phyloP scores from a whole-genome alignment of 2,329 filamentous ascomycete genomes.

The Zasmidium citrigriseum region DNA sequence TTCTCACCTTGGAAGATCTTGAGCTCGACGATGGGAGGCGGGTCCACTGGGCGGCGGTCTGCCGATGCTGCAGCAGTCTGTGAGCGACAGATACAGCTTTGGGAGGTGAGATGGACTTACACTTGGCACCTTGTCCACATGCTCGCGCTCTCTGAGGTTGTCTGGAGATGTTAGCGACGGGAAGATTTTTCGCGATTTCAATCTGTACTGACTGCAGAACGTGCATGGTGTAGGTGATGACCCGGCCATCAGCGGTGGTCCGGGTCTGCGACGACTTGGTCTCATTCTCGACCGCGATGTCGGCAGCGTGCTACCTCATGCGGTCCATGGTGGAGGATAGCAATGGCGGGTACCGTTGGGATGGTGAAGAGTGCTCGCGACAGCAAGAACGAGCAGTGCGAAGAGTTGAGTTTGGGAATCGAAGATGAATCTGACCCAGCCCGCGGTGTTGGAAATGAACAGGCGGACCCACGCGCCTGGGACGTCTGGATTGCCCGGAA shows the following conservation, averaged over 20 bases:
- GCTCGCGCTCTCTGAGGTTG: constrained; percentile 92
- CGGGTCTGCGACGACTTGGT: constrained; percentile 55
- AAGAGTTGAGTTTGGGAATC: constrained; percentile 7
- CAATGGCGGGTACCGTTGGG: not conserved
- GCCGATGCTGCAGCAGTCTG: constrained; percentile 62
- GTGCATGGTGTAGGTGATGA: constrained; percentile 76
- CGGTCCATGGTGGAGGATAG: constrained; percentile 26
- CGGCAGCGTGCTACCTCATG: constrained; percentile 5
- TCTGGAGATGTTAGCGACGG: no score
- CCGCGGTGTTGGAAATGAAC: constrained; percentile 16
- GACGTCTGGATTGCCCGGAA: not conserved
- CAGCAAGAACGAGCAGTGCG: no score
- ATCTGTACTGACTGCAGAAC: no score
- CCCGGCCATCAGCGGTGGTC: constrained; percentile 72
- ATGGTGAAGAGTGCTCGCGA: constrained; percentile 1
- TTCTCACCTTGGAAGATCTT: constrained; percentile 73
- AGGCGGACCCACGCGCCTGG: constrained; percentile 10
- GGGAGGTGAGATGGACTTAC: constrained; percentile 60
- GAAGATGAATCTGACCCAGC: constrained; percentile 7
- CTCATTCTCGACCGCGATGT: constrained; percentile 59
- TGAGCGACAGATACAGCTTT: constrained; percentile 24
- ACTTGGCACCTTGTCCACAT: constrained; percentile 93
- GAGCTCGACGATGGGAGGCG: constrained; percentile 89
- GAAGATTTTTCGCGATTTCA: no score
- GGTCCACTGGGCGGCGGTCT: constrained; percentile 89